Conservation (phyloP, 768 basidiomycete species). For the Clavaria fumosa region DNA sequence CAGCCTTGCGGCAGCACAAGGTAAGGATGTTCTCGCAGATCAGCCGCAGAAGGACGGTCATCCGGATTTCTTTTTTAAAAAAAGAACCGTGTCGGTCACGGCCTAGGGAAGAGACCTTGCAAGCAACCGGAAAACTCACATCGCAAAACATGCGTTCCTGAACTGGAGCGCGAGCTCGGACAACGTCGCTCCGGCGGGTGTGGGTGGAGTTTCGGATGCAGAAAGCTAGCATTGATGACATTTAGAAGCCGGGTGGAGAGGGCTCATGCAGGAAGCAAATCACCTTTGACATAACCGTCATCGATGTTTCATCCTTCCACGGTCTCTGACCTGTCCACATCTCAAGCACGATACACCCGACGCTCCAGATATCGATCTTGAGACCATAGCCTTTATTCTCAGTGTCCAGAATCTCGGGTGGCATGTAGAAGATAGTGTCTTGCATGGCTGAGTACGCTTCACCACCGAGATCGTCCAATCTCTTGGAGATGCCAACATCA, state of each 20-base stretch:
- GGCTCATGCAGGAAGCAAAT: conserved; percentile 1
- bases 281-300: conserved; percentile 93
- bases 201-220: conserved; percentile 71
- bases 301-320: conserved; percentile 80
- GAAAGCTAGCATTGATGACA: conserved; percentile 41
- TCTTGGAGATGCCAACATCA: conserved; percentile 97
- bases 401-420: conserved; percentile 83
- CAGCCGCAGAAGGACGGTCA: conserved; percentile 64
- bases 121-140: conserved; percentile 34
- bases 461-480: conserved; percentile 71
- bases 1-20: conserved; percentile 57
- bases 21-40: conserved; percentile 69
- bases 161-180: conserved; percentile 77
- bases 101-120: conserved; percentile 8
- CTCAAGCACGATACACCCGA: conserved; percentile 95
- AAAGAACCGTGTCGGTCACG: conserved; percentile 3
- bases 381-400: conserved; percentile 86
- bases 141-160: conserved; percentile 75
- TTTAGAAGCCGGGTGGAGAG: neutral
- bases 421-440: conserved; percentile 89
- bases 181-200: conserved; percentile 69
- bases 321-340: conserved; percentile 98
- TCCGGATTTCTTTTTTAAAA: conserved; percentile 84
- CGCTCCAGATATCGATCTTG: conserved; percentile 97
- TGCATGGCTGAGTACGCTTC: conserved; percentile 89